Evolutionary conservation across 208 protist genomes (phyloP).

Genomic region (Acanthamoeba rhysodes): DNA sequence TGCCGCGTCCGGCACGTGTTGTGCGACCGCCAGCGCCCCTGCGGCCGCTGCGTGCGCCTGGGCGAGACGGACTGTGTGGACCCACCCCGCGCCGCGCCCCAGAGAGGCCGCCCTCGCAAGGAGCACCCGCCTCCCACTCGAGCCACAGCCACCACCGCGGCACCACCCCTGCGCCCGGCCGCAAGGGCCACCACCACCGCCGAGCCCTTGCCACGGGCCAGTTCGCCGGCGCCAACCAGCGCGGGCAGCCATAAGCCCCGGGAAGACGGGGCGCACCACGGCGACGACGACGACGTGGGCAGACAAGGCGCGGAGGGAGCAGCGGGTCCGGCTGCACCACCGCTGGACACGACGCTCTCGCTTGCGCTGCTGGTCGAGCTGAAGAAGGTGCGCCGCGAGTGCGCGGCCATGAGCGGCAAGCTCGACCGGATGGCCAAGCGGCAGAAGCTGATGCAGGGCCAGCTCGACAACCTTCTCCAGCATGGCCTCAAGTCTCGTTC

Average conservation of each 20-base stretch:
- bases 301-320: no score
- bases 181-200: no score
- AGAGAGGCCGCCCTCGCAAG: neutral
- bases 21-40: slow-evolving; percentile 24
- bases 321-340: no score
- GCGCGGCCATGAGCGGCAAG: neutral
- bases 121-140: no score
- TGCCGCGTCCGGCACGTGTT: neutral
- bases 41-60: neutral
- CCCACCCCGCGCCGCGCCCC: neutral
- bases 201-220: no score
- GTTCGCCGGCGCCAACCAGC: no score
- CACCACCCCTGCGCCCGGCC: no score
- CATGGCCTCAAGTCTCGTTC: neutral
- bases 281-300: no score
- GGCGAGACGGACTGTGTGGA: neutral
- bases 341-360: no score
- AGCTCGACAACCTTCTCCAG: neutral
- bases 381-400: neutral
- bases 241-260: no score
- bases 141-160: no score
- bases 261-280: no score
- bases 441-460: neutral
- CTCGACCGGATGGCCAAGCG: neutral
- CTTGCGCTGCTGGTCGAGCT: neutral